Evolutionary conservation across 2,329 filamentous ascomycete genomes (phyloP), one percentile per base, ranked within the genome.

Genomic region (Colletotrichum sp.): DNA sequence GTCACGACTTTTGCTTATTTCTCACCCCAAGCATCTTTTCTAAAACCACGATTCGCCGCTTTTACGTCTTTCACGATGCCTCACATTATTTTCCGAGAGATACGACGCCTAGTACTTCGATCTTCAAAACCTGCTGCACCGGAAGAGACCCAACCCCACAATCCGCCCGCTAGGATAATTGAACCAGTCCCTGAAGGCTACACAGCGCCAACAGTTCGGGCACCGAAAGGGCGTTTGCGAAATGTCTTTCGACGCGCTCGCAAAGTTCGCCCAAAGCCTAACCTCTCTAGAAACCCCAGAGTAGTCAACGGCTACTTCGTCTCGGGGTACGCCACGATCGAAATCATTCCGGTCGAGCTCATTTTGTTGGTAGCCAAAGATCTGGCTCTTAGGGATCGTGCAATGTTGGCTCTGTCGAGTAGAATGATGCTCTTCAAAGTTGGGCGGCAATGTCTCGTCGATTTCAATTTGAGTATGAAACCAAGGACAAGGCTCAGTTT

Each of bases 361-460:
- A n/a, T n/a, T 12, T 0, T 48, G 0, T 48, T 48, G 3, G 0
- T n/a, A 0, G 0, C 39, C 0, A 48, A 48, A 48, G 0, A 1
- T 43, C 18, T 43, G 5, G 0, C 39, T 6, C 0, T 43, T 12
- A 0, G 0, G 0, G 39, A 43, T 43, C 39, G 3, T 0, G 18
- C 18, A 1, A 0, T 0, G 39, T 48, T 48, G 39, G 39, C 39
- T 48, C 0, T 48, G 3, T n/a, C 39, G 18, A 48, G 39, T 48
- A n/a, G 0, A 12, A 48, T 0, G 18, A 48, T 48, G 39, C 39
- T 48, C 39, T 1, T 48, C 0, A 48, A 48, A 2, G 18, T 48
- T 12, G 39, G 39, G 1, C 5, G 5, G 1, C 39, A 6, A n/a
- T 2, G 32, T 13, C 32, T 36, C 15, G 2, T 36, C 15, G 34